These are phyloP conservation scores for Phylloporus sp. DNA, from an alignment of 1,284 basidiomycete genomes.

Conservation along the genomic window DNA sequence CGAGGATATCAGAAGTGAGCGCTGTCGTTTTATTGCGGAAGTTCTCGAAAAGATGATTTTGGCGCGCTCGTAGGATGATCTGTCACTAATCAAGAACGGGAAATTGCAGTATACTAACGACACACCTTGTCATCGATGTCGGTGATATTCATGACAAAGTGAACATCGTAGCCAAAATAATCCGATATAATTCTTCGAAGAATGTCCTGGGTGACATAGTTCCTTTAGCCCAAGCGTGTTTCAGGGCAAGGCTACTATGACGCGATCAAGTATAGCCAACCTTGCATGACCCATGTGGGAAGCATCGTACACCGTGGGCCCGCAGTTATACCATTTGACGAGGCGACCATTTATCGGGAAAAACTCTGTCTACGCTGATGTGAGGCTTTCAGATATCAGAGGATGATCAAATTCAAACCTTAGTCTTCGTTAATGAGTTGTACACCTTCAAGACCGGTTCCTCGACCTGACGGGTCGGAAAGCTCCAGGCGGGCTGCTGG, in stretches of 20 bases:
- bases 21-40: conserved; percentile 61
- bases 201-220: conserved; percentile 98
- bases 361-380: conserved; percentile 63
- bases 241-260: conserved; percentile 17
- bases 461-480: conserved; percentile 50
- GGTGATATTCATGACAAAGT: conserved; percentile 99
- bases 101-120: conserved; percentile 11
- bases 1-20: conserved; percentile 63
- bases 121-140: conserved; percentile 99
- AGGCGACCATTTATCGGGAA: conserved; percentile 79
- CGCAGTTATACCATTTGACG: conserved; percentile 99
- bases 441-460: conserved; percentile 84
- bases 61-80: conserved; percentile 91
- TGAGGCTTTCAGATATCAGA: conserved; percentile 9
- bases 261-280: conserved; percentile 47
- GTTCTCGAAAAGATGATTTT: conserved; percentile 78
- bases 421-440: conserved; percentile 93
- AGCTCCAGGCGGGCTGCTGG: conserved; percentile 59
- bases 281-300: conserved; percentile 99
- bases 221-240: conserved; percentile 53
- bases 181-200: conserved; percentile 92
- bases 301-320: conserved; percentile 99
- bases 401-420: conserved; percentile 56
- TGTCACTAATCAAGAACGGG: conserved; percentile 39
- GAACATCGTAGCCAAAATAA: conserved; percentile 97